Percentiles rank a stretch among this genome's conserved stretches.
Evolutionary conservation across 371 early-diverging fungal genomes (phyloP).

Genomic region (Mycotypha africana): DNA sequence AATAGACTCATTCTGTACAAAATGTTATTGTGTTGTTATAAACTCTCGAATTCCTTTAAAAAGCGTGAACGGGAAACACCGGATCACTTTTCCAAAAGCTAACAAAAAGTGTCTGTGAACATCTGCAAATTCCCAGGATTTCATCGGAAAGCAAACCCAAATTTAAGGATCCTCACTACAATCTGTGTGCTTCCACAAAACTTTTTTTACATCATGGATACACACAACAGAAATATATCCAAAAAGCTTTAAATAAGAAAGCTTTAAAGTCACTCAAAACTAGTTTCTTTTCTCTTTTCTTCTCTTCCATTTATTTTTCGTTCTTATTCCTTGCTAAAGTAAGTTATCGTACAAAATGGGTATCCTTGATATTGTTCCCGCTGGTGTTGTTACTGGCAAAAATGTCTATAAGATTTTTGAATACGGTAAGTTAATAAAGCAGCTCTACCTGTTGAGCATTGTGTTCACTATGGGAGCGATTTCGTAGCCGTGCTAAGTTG

Average conservation of each 20-base stretch:
- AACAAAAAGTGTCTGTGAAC: conserved; percentile 1
- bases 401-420: conserved; percentile 80
- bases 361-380: conserved; percentile 76
- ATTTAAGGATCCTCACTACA: too few species aligned
- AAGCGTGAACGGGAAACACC: conserved; percentile 9
- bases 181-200: too few species aligned
- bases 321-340: too few species aligned
- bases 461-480: too few species aligned
- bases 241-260: conserved; percentile 2
- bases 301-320: too few species aligned
- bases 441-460: too few species aligned
- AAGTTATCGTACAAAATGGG: conserved; percentile 42
- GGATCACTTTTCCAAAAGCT: conserved; percentile 1
- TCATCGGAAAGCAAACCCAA: conserved; percentile 1
- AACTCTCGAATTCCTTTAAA: too few species aligned
- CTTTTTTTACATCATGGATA: too few species aligned
- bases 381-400: conserved; percentile 89
- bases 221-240: too few species aligned
- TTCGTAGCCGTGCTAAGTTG: too few species aligned
- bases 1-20: too few species aligned
- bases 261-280: neutral
- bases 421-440: conserved; percentile 46
- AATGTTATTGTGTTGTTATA: too few species aligned
- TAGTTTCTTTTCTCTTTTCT: conserved; percentile 1
- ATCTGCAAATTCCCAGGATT: conserved; percentile 9